These are phyloP conservation scores for Lactarius hengduanensis DNA, from an alignment of 768 basidiomycete genomes.

Conservation along the genomic window DNA sequence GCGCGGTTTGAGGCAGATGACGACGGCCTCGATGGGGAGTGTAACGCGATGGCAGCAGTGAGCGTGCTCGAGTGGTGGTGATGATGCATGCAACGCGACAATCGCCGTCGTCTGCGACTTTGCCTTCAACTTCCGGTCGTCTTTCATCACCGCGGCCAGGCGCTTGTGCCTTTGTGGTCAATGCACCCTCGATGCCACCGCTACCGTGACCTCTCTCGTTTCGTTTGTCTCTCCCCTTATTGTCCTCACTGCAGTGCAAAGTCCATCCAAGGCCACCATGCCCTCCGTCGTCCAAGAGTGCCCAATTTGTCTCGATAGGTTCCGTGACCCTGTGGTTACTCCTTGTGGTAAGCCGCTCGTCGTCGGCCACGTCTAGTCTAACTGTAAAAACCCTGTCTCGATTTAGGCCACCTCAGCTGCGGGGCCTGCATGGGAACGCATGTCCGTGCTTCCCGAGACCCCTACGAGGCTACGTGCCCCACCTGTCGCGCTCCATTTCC, in stretches of 20 bases:
- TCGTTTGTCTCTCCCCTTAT: not conserved
- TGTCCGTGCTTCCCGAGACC: not conserved
- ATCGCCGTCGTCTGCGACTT: not conserved
- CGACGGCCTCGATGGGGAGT: conserved; percentile 18
- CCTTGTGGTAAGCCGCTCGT: conserved; percentile 22
- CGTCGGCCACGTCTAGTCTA: not conserved
- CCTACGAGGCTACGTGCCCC: conserved; percentile 19
- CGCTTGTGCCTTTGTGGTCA: conserved; percentile 16
- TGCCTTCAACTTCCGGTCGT: not conserved
- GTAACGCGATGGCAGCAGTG: conserved; percentile 3
- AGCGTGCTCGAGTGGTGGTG: conserved; percentile 1
- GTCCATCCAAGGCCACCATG: not conserved
- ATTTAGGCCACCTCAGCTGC: conserved; percentile 25
- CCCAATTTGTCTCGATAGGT: conserved; percentile 23
- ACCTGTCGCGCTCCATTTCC: conserved; percentile 24
- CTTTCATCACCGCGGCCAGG: not conserved
- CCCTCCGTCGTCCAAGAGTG: conserved; percentile 10
- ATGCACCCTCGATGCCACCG: conserved; percentile 3
- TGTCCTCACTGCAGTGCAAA: not conserved
- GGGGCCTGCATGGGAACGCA: conserved; percentile 11
- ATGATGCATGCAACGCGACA: not conserved
- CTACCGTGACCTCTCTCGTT: not conserved
- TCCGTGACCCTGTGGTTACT: conserved; percentile 16
- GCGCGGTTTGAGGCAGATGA: conserved; percentile 24
- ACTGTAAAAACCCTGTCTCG: not conserved